Conservation (phyloP, 768 basidiomycete genomes). For the Rhizopogon roseolus region DNA sequence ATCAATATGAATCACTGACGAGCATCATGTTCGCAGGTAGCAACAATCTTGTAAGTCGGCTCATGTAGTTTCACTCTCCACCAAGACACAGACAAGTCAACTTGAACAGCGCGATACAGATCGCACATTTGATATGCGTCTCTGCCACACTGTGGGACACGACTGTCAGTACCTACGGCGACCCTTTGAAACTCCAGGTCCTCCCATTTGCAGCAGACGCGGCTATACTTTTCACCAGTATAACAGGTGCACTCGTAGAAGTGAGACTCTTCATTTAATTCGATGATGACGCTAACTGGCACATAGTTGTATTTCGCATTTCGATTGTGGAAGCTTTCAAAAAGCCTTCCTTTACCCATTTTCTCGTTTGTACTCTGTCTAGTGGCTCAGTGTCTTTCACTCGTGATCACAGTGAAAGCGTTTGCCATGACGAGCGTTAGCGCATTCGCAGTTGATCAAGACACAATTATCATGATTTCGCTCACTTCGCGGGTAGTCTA, state of each 20-base stretch:
- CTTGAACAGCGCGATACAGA: background rate
- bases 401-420: background rate
- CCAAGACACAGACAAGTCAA: background rate
- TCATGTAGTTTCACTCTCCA: background rate
- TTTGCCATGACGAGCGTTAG: background rate
- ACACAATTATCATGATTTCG: background rate
- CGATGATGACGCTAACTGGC: background rate
- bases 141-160: background rate
- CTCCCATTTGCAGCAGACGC: background rate
- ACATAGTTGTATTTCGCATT: background rate
- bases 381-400: background rate
- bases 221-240: background rate
- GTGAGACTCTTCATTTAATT: background rate
- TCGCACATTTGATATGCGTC: background rate
- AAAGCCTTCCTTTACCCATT: background rate
- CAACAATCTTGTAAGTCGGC: background rate
- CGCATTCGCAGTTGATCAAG: background rate
- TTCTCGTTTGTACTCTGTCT: background rate
- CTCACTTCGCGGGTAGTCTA: background rate
- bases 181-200: background rate
- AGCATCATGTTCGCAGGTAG: background rate
- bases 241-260: background rate
- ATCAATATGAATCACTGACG: background rate
- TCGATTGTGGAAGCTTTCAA: background rate
- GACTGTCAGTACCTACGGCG: background rate